phyloP scores from a whole-genome alignment of 495 filamentous ascomycete genomes.

The Xylaria sp. region DNA sequence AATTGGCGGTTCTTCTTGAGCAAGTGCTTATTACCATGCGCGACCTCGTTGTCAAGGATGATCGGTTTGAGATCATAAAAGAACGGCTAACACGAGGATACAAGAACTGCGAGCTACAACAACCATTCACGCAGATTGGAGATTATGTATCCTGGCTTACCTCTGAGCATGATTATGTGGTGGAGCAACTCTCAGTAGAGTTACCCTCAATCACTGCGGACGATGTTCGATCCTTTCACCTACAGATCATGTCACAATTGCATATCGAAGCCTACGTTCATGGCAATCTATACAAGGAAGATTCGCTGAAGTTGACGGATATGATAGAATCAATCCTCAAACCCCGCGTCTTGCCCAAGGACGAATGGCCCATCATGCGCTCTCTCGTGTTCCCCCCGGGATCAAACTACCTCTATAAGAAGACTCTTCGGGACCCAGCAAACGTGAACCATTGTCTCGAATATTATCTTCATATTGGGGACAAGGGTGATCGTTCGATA shows the following conservation, averaged over 20 bases:
- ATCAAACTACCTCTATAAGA: constrained; percentile 81
- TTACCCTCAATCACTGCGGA: constrained; percentile 74
- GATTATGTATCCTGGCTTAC: constrained; percentile 83
- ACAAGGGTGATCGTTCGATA: constrained; percentile 68
- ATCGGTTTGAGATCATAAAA: constrained; percentile 90
- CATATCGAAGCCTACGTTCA: constrained; percentile 89
- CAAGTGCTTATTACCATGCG: constrained; percentile 89
- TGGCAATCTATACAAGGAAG: constrained; percentile 95
- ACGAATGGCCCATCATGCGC: constrained; percentile 81
- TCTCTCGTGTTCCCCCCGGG: constrained; percentile 80
- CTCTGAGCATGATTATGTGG: constrained; percentile 76
- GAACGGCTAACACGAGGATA: constrained; percentile 78
- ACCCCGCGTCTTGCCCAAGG: constrained; percentile 73
- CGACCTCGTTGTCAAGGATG: constrained; percentile 79
- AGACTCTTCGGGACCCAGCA: constrained; percentile 80
- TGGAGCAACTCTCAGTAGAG: constrained; percentile 81
- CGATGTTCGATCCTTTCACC: constrained; percentile 78
- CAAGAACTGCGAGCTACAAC: constrained; percentile 84
- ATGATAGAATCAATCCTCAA: constrained; percentile 81
- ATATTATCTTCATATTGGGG: constrained; percentile 82
- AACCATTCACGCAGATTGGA: constrained; percentile 90
- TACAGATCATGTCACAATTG: constrained; percentile 79
- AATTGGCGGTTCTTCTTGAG: constrained; percentile 87
- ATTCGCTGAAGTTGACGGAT: constrained; percentile 85
- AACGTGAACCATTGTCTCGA: constrained; percentile 99